A percentile compares a stretch with the other conserved stretches of the same genome.
These are phyloP conservation scores for Monosporozyma aerobia DNA, from an alignment of 805 yeast species.

Conservation along the genomic window DNA sequence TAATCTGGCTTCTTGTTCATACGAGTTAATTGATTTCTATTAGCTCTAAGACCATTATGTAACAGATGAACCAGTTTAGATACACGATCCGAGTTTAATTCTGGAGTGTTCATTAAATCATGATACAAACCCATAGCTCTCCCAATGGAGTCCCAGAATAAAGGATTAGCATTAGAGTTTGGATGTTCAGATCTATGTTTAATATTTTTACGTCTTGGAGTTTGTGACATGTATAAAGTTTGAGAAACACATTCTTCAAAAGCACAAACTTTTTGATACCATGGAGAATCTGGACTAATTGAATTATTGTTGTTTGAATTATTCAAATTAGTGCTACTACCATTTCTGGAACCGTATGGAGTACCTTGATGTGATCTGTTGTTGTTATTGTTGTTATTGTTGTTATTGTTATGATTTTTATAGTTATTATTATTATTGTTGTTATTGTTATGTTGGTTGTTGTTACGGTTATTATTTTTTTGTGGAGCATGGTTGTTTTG, in stretches of 20 bases:
- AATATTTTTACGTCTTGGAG: conserved; percentile 27
- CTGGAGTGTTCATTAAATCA: conserved; percentile 39
- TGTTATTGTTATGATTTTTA: conserved; percentile 2
- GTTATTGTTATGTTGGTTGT: conserved; percentile 3
- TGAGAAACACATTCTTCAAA: conserved; percentile 42
- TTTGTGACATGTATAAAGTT: conserved; percentile 29
- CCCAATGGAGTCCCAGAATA: conserved; percentile 45
- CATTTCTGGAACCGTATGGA: not conserved
- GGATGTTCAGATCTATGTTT: conserved; percentile 28
- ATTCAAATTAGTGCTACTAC: conserved; percentile 5
- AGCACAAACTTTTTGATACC: conserved; percentile 41
- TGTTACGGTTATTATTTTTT: conserved; percentile 3
- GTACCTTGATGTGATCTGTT: conserved; percentile 6
- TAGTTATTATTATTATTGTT: not conserved
- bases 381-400: conserved; percentile 1
- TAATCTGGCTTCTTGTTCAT: conserved; percentile 52
- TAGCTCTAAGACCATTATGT: conserved; percentile 48
- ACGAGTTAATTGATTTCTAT: conserved; percentile 45
- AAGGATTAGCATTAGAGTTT: conserved; percentile 35
- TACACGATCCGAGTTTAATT: conserved; percentile 38
- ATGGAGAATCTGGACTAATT: conserved; percentile 35
- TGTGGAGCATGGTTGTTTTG: not conserved
- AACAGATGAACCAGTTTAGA: conserved; percentile 42
- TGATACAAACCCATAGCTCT: conserved; percentile 43
- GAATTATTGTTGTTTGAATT: conserved; percentile 10